phyloP scores from a whole-genome alignment of 2,329 filamentous ascomycete genomes.

The Aspergillus alliaceus region DNA sequence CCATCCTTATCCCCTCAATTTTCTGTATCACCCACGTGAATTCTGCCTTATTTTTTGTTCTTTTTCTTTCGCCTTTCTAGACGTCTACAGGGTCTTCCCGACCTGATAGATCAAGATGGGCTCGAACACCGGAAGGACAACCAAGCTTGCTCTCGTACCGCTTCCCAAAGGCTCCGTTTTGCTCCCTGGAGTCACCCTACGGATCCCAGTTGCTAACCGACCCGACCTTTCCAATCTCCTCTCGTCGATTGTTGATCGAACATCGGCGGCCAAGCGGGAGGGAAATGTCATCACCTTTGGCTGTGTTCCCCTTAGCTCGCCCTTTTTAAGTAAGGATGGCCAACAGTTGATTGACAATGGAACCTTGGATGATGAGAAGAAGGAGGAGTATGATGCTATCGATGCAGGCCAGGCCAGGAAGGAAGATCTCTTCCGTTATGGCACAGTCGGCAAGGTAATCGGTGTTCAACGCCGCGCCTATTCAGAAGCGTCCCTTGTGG shows the following conservation, averaged over 20 bases:
- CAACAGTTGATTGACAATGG: constrained; percentile 71
- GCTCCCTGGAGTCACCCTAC: constrained; percentile 79
- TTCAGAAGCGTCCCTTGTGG: constrained; percentile 76
- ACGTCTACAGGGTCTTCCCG: background rate
- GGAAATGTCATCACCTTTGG: constrained; percentile 73
- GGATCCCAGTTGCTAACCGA: constrained; percentile 79
- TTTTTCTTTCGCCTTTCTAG: background rate
- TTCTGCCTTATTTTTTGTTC: constrained; percentile 1
- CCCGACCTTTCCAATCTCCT: constrained; percentile 87
- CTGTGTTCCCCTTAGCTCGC: constrained; percentile 81
- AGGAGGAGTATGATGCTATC: constrained; percentile 48
- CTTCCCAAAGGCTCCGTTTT: constrained; percentile 78
- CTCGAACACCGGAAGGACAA: constrained; percentile 38
- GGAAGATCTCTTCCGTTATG: constrained; percentile 77
- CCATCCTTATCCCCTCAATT: background rate
- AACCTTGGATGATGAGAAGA: constrained; percentile 50
- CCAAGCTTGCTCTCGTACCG: constrained; percentile 72
- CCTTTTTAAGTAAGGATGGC: constrained; percentile 70
- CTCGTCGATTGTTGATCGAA: constrained; percentile 77
- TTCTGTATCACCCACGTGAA: background rate
- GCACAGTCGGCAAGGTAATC: constrained; percentile 75
- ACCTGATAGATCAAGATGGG: constrained; percentile 30
- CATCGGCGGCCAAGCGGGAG: constrained; percentile 63
- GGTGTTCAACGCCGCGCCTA: constrained; percentile 74
- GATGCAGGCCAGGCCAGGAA: constrained; percentile 63